phyloP scores from a whole-genome alignment of 495 filamentous ascomycete genomes.

The Aspergillus saccharolyticus region DNA sequence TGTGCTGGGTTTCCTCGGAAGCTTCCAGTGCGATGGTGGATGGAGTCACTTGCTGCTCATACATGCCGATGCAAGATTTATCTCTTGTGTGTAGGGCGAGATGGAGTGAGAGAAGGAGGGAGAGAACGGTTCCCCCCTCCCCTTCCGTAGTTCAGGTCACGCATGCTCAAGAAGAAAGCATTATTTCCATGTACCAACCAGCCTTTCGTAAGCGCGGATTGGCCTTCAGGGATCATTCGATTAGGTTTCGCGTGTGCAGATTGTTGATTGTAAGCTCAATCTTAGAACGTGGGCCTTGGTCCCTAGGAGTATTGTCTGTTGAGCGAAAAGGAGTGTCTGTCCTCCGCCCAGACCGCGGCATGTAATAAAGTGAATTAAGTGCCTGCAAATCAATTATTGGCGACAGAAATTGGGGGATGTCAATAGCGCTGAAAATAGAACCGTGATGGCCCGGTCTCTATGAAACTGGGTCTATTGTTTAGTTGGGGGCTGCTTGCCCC shows the following conservation, averaged over 20 bases:
- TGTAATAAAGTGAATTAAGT: background rate
- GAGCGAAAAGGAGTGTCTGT: background rate
- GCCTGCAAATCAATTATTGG: background rate
- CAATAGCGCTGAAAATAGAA: background rate
- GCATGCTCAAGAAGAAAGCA: background rate
- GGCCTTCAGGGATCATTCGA: background rate
- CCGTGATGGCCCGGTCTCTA: background rate
- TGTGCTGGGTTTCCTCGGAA: constrained; percentile 23
- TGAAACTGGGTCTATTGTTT: background rate
- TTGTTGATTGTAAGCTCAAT: background rate
- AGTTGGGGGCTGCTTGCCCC: background rate
- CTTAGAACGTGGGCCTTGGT: background rate
- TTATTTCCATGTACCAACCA: background rate
- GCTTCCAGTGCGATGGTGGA: constrained; percentile 33
- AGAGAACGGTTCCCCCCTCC: no score
- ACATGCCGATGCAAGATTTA: constrained; percentile 24
- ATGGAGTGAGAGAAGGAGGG: no score
- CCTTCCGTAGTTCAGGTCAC: background rate
- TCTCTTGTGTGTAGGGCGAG: background rate
- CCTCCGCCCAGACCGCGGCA: background rate
- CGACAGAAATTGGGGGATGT: background rate
- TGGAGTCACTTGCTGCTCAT: constrained; percentile 38
- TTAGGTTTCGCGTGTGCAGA: background rate
- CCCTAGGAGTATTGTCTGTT: no score
- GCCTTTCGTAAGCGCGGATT: background rate